Evolutionary conservation across 1,284 basidiomycete genomes (phyloP).

Genomic region (Boletus sp.): DNA sequence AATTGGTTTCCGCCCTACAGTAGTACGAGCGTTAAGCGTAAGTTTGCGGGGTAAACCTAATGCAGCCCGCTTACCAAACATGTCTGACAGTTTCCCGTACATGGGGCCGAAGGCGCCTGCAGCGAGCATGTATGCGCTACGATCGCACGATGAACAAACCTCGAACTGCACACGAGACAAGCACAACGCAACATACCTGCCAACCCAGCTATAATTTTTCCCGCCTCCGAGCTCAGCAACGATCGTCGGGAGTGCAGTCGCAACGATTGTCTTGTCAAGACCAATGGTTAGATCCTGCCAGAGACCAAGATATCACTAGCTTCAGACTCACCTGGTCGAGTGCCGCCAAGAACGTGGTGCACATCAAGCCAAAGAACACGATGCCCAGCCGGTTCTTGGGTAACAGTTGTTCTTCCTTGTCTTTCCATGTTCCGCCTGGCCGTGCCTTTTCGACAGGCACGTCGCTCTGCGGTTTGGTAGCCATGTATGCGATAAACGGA

Average conservation of each 20-base stretch:
- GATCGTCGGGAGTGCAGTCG: constrained; percentile 75
- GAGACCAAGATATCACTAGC: background rate
- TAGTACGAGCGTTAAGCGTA: constrained; percentile 1
- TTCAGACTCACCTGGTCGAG: constrained; percentile 48
- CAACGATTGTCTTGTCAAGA: constrained; percentile 58
- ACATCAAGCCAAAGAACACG: constrained; percentile 54
- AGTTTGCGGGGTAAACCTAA: background rate
- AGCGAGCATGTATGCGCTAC: constrained; percentile 66
- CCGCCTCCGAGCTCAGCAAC: constrained; percentile 66
- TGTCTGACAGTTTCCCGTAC: constrained; percentile 72
- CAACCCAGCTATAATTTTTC: constrained; percentile 70
- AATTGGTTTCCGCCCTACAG: constrained; percentile 74
- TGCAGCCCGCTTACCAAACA: constrained; percentile 25
- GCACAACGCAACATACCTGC: constrained; percentile 44
- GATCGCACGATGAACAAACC: background rate
- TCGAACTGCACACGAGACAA: background rate
- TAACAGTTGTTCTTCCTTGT: constrained; percentile 49
- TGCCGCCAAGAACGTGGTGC: constrained; percentile 53
- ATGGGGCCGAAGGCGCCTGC: constrained; percentile 58
- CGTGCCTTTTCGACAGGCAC: constrained; percentile 26
- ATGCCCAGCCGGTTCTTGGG: constrained; percentile 53
- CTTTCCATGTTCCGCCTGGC: constrained; percentile 52
- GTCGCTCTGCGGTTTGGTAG: constrained; percentile 1
- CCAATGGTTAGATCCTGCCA: background rate
- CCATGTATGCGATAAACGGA: constrained; percentile 2